Base-by-base conservation (phyloP, 257 asterid species). In the Solanum acaule region DNA sequence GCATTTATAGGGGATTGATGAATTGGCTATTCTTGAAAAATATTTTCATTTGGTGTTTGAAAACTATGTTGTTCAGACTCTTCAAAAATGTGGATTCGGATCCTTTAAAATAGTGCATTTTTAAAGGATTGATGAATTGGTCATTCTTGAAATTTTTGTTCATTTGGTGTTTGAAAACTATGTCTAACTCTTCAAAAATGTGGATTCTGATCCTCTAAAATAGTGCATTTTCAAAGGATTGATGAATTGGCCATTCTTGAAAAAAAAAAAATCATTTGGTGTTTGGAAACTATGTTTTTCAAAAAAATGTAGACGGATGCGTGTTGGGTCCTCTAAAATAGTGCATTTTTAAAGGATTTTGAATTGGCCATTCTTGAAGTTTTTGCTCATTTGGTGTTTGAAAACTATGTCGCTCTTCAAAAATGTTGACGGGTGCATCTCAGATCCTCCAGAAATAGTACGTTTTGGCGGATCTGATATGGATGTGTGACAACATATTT, bases 401-500 rank as follows among this genome's bases (percentile, higher is more conserved):
- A 40, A 13, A 77, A 11, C 22, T 0, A 15, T 5, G 23, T 52
- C 23, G 61, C 15, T 52, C n/a, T 52, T 52, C 4, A 52, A 52
- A 52, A 52, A 52, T 49, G 10, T 52, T 16, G 63, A 52, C 2
- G 23, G n/a, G 6, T 52, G 63, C 0, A 6, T 52, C 0, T 52
- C 0, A 0, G 63, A 52, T 6, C 63, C n/a, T 16, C 0, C 23
- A 52, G 0, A 52, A 52, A 71, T 31, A 31, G 25, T 16, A 4
- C 35, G 0, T n/a, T 23, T 65, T n/a, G 14, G 10, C 0, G 5
- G 37, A 4, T 71, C 0, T 18, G 10, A 18, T 52, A 52, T 0
- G 63, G n/a, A 4, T 0, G 0, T 52, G 75, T 0, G 35, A 2
- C 14, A 71, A 1, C 38, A 29, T 37, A 1, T 76, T 35, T 5